phyloP scores from a whole-genome alignment of 139 green algal genomes.

The Coelastrella sp. region DNA sequence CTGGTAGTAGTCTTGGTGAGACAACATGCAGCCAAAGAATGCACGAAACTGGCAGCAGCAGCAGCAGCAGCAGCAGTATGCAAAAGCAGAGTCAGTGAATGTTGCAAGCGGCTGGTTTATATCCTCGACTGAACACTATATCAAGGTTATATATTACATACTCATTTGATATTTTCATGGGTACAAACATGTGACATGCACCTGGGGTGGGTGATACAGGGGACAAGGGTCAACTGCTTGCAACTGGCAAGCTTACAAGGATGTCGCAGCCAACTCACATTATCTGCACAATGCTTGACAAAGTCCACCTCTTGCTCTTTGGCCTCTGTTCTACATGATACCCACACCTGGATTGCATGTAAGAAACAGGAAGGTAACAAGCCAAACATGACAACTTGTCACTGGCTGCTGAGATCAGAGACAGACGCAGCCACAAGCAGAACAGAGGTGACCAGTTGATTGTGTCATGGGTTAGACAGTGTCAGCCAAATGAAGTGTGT shows the following conservation, averaged over 20 bases:
- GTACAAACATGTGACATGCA: too few species aligned
- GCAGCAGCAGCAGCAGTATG: too few species aligned
- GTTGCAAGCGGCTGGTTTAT: not conserved
- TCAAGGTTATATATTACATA: not conserved
- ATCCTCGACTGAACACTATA: not conserved
- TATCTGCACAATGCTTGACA: slow-evolving; percentile 41
- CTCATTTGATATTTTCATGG: not conserved
- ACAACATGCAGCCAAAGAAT: slow-evolving; percentile 50
- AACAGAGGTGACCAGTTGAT: too few species aligned
- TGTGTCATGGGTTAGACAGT: too few species aligned
- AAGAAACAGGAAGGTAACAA: not conserved
- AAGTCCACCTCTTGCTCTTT: slow-evolving; percentile 27
- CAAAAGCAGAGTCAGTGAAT: not conserved
- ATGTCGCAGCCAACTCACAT: not conserved
- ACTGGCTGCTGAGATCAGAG: too few species aligned
- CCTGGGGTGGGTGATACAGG: not conserved
- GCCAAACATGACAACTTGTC: too few species aligned
- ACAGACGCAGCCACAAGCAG: too few species aligned
- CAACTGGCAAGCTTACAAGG: too few species aligned
- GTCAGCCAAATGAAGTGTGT: too few species aligned
- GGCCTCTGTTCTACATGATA: slow-evolving; percentile 21
- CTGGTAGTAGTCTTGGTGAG: slow-evolving; percentile 43
- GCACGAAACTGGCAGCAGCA: slow-evolving; percentile 20
- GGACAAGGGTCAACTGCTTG: not conserved
- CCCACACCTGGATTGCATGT: slow-evolving; percentile 19